phyloP scores from a whole-genome alignment of 2,329 filamentous ascomycete species.

The Aureobasidium sp. region DNA sequence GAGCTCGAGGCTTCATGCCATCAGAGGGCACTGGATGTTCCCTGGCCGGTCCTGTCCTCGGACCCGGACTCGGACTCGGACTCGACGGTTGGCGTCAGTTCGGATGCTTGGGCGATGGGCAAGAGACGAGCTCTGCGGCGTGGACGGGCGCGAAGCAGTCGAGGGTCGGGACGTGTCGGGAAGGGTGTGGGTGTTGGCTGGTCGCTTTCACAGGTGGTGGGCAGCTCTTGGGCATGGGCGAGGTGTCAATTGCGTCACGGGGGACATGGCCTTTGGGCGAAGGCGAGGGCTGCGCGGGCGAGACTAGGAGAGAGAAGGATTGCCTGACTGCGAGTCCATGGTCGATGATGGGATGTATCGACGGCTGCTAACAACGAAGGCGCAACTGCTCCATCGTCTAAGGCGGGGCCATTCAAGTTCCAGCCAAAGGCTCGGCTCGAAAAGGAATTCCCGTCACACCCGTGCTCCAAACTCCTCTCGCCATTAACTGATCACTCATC shows the following conservation, averaged over 20 bases:
- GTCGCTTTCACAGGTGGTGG: neutral
- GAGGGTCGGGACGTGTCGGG: neutral
- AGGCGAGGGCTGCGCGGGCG: neutral
- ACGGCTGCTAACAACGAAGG: slow-evolving; percentile 13
- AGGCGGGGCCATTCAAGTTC: slow-evolving; percentile 9
- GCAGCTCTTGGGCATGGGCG: neutral
- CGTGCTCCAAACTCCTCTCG: neutral
- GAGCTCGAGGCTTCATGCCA: neutral
- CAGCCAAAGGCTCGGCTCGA: slow-evolving; percentile 10
- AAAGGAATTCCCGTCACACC: slow-evolving; percentile 6
- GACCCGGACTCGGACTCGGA: slow-evolving; percentile 2
- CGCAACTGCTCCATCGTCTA: slow-evolving; percentile 13
- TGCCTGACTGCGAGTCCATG: neutral
- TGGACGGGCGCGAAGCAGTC: neutral
- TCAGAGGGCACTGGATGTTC: neutral
- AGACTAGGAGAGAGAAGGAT: slow-evolving; percentile 7
- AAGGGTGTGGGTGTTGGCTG: neutral
- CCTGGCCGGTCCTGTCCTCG: neutral
- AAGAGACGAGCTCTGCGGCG: no score
- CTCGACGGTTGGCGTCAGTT: neutral
- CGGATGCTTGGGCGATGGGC: no score
- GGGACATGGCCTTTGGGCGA: slow-evolving; percentile 2
- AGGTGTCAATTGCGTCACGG: slow-evolving; percentile 10
- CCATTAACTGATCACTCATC: neutral
- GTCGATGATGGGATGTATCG: slow-evolving; percentile 9